A percentile compares a stretch with the other conserved stretches of the same genome.
Evolutionary conservation across 768 basidiomycete genomes (phyloP).

Genomic region (Psilocybe tampanensis): DNA sequence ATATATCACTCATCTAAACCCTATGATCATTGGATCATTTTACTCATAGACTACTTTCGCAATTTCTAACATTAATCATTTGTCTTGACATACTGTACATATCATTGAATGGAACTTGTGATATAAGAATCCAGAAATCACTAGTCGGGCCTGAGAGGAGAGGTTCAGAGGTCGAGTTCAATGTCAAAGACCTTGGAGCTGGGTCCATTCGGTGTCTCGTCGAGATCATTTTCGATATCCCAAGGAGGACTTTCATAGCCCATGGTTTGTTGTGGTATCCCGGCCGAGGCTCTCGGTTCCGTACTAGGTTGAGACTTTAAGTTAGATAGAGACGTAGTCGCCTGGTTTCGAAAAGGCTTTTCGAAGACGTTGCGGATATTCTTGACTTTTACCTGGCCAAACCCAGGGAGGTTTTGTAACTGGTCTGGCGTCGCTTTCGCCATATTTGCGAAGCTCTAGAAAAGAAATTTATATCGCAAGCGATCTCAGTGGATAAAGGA

Average conservation of each 20-base stretch:
- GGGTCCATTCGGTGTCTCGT: constrained; percentile 2
- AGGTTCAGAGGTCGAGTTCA: background rate
- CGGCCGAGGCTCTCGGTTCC: background rate
- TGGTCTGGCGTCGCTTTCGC: constrained; percentile 72
- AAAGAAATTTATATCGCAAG: background rate
- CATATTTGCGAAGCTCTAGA: constrained; percentile 85
- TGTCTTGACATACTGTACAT: too few species aligned
- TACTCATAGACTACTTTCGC: too few species aligned
- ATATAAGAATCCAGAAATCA: too few species aligned
- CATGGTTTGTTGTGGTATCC: background rate
- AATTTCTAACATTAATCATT: too few species aligned
- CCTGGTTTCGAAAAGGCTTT: constrained; percentile 77
- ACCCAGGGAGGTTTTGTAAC: constrained; percentile 84
- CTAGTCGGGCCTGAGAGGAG: too few species aligned
- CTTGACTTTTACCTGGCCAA: constrained; percentile 92
- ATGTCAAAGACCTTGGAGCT: background rate
- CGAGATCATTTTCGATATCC: constrained; percentile 70
- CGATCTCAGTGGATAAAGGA: background rate
- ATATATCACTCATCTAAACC: too few species aligned
- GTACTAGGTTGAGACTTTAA: constrained; percentile 10
- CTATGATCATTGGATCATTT: too few species aligned
- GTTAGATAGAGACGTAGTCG: constrained; percentile 45
- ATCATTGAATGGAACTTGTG: too few species aligned
- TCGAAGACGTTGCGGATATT: constrained; percentile 91
- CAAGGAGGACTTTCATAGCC: constrained; percentile 63